Base-by-base conservation (phyloP, 2,329 filamentous ascomycete genomes). In the Chaetomium sp. region DNA sequence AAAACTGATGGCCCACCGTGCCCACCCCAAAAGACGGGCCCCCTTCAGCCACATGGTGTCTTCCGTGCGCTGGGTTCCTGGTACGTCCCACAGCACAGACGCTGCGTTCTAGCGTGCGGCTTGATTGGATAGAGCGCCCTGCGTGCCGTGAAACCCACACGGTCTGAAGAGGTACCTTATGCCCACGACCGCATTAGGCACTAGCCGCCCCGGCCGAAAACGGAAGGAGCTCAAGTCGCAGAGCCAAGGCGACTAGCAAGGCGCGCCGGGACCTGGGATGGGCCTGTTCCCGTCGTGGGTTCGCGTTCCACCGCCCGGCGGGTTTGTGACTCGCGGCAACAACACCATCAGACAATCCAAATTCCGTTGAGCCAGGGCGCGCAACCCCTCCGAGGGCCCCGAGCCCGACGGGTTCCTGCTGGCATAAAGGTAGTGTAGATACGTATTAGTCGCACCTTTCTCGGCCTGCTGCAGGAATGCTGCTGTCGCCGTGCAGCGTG, bases 181-280 rank as follows among this genome's bases (percentile, higher is more conserved):
- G 16, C 55, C 35, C 62, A 63, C 55, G 16, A 38, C 61, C 47
- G 56, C 50, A 16, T 35, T 27, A 12, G 23, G 45, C 31, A 6
- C 57, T 62, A 67, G 63, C 64, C 63, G 63, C 54, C 53, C 3
- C 25, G 16, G 54, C 64, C 65, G 51, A 66, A 67, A 69, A 62
- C 35, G 67, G 67, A 63, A 69, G 65, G 67, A 66, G 67, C 42
- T 56, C 27, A 62, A 64, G 8, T 33, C 57, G 6, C 42, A 59
- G 29, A n/a, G 45, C 45, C 45, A 47, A 23, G 45, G 42, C 42
- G n/a, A 12, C 23, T 6, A 21, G n/a, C 50, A 27, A 53, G 50
- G 50, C 50, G 50, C 3, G 23, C 25, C 27, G 25, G 50, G 25
- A 16, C 50, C 50, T 23, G n/a, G 49, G 49, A 29, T 60, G 49